Evolutionary conservation across 169 alveolate species (phyloP).

Genomic region (Toxoplasma gondii): DNA sequence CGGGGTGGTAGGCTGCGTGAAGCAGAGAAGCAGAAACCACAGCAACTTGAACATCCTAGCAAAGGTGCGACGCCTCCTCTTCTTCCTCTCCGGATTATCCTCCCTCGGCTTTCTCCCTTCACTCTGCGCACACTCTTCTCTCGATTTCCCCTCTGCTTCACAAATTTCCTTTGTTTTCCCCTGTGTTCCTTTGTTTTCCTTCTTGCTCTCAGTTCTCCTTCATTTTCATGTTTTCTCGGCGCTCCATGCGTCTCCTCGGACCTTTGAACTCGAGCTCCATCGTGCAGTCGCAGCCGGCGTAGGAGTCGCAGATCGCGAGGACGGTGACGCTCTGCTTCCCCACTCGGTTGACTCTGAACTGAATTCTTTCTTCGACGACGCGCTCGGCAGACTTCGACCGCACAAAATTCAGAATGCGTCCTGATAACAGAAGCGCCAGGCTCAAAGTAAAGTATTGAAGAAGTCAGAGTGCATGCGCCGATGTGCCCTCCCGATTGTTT

Average conservation of each 20-base stretch:
- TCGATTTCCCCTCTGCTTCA: no score
- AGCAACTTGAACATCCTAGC: no score
- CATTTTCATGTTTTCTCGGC: no score
- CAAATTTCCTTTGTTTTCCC: no score
- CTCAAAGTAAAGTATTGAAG: not conserved
- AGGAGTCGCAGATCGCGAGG: slow-evolving; percentile 67
- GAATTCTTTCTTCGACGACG: slow-evolving; percentile 61
- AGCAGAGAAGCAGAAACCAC: not conserved
- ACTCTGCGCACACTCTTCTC: no score
- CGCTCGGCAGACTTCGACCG: slow-evolving; percentile 53
- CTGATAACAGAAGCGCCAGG: slow-evolving; percentile 19
- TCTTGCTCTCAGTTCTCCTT: no score
- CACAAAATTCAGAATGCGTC: slow-evolving; percentile 62
- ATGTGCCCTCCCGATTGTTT: not conserved
- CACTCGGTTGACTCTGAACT: slow-evolving; percentile 58
- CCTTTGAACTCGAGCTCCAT: slow-evolving; percentile 64
- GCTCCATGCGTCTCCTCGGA: not conserved
- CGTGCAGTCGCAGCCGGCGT: slow-evolving; percentile 65
- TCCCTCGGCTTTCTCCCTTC: not conserved
- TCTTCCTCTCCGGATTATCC: not conserved
- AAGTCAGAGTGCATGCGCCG: not conserved
- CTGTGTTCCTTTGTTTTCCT: no score
- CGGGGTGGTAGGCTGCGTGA: slow-evolving; percentile 64
- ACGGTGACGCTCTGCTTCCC: slow-evolving; percentile 63
- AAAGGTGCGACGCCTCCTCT: not conserved